A percentile compares a stretch with the other conserved stretches of the same genome.
Evolutionary conservation across 2,329 filamentous ascomycete genomes (phyloP).

Genomic region (Fusarium setosum): DNA sequence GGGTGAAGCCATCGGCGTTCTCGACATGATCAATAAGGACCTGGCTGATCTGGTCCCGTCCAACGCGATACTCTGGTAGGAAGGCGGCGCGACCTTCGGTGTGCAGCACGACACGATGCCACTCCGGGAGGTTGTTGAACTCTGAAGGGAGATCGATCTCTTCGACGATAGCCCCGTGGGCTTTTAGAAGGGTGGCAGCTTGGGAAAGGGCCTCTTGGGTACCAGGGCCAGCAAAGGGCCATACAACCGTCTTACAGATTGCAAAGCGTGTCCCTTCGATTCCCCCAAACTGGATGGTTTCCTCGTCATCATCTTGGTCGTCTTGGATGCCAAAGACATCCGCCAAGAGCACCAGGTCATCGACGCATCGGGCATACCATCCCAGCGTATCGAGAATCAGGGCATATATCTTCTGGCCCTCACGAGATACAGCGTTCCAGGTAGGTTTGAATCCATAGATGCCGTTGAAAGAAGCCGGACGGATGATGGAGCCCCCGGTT

Average conservation of each 20-base stretch:
- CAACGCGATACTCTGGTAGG: slow-evolving; percentile 63
- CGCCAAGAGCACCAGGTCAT: slow-evolving; percentile 68
- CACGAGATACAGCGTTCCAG: slow-evolving; percentile 71
- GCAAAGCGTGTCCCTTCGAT: slow-evolving; percentile 66
- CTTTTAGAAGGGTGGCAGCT: slow-evolving; percentile 53
- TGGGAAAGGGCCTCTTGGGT: slow-evolving; percentile 56
- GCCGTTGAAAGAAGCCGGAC: slow-evolving; percentile 74
- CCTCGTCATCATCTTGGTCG: slow-evolving; percentile 49
- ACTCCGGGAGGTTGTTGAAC: slow-evolving; percentile 62
- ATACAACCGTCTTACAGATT: slow-evolving; percentile 66
- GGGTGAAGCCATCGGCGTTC: slow-evolving; percentile 56
- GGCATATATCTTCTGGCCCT: slow-evolving; percentile 71
- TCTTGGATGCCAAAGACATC: slow-evolving; percentile 66
- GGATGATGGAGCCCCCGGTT: slow-evolving; percentile 73
- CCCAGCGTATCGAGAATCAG: slow-evolving; percentile 72
- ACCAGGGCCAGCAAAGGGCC: slow-evolving; percentile 59
- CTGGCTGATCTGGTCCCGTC: slow-evolving; percentile 59
- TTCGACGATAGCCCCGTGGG: slow-evolving; percentile 65
- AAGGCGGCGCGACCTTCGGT: slow-evolving; percentile 67
- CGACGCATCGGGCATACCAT: slow-evolving; percentile 67
- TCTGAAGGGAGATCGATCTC: slow-evolving; percentile 65
- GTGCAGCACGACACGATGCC: slow-evolving; percentile 63
- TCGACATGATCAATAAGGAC: slow-evolving; percentile 65
- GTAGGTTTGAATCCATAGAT: slow-evolving; percentile 77
- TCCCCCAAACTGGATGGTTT: slow-evolving; percentile 43